phyloP scores from a whole-genome alignment of 1,284 basidiomycete species.

The Ceraceosorus bombacis region DNA sequence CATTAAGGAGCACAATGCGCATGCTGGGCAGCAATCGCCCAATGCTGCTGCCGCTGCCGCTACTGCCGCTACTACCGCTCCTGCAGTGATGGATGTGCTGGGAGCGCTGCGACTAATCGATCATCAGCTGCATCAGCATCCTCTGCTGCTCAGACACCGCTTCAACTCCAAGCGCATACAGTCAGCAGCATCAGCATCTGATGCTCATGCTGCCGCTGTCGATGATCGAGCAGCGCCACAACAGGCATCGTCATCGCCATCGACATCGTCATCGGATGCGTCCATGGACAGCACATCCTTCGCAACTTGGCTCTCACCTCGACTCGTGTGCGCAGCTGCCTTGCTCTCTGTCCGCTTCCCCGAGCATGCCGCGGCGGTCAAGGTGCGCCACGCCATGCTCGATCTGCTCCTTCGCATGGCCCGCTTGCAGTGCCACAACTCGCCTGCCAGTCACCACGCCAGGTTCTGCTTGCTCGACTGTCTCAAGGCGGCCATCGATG shows the following conservation, averaged over 20 bases:
- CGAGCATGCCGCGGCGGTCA: neutral
- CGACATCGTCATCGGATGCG: too few species aligned
- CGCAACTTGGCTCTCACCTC: constrained; percentile 31
- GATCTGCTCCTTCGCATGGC: constrained; percentile 8
- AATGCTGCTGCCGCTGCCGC: too few species aligned
- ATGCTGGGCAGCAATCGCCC: too few species aligned
- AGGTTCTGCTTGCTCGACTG: constrained; percentile 2
- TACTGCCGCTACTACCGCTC: too few species aligned
- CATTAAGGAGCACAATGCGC: too few species aligned
- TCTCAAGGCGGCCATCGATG: constrained; percentile 1
- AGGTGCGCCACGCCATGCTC: neutral
- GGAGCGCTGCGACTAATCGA: constrained; percentile 2
- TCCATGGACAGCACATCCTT: constrained; percentile 26
- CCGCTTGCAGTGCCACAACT: neutral
- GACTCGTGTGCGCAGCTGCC: constrained; percentile 20
- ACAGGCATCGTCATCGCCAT: too few species aligned
- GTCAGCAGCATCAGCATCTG: neutral
- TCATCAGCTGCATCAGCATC: neutral
- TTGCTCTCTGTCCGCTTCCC: constrained; percentile 17
- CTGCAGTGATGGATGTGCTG: neutral
- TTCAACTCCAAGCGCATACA: neutral
- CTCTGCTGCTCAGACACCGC: neutral
- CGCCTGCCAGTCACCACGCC: neutral
- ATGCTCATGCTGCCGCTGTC: neutral
- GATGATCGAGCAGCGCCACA: too few species aligned